Evolutionary conservation across 352 stramenopile genomes (phyloP).

Genomic region (Pythium volutum): DNA sequence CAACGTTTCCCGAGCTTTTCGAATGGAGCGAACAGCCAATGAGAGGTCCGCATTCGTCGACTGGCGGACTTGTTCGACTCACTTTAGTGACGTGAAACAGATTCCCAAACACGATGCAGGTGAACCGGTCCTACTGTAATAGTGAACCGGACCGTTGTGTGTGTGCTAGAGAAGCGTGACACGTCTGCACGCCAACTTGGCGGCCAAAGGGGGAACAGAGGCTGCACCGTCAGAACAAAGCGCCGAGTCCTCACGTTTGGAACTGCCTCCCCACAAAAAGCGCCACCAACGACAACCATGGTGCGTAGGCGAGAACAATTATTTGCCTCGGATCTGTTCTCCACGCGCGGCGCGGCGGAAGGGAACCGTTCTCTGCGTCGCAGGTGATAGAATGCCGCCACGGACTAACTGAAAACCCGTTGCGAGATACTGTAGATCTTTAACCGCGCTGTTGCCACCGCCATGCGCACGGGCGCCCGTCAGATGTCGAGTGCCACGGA

Average conservation of each 20-base stretch:
- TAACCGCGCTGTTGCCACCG: conserved; percentile 46
- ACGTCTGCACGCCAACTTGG: too few relatives aligned
- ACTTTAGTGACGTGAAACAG: conserved; percentile 10
- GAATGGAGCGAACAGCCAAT: conserved; percentile 18
- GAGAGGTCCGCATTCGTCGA: conserved; percentile 8
- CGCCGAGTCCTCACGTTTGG: conserved; percentile 24
- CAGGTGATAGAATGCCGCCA: too few relatives aligned
- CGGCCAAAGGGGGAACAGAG: conserved; percentile 5
- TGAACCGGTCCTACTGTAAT: conserved; percentile 13
- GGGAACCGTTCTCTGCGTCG: background rate
- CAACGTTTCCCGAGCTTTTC: conserved; percentile 7
- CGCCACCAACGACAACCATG: conserved; percentile 21
- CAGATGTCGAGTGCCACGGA: conserved; percentile 81
- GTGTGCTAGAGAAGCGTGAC: conserved; percentile 26
- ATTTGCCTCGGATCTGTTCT: background rate
- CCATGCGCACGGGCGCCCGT: conserved; percentile 54
- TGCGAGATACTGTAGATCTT: conserved; percentile 16
- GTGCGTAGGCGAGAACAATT: conserved; percentile 6
- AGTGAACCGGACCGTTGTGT: conserved; percentile 18
- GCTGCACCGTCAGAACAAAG: conserved; percentile 22
- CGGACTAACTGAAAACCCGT: background rate
- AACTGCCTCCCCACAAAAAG: conserved; percentile 28
- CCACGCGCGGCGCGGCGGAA: background rate
- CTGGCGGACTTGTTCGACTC: conserved; percentile 9
- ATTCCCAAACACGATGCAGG: conserved; percentile 7